Conservation (phyloP, 805 yeast species). For the Saturnispora halmiae region DNA sequence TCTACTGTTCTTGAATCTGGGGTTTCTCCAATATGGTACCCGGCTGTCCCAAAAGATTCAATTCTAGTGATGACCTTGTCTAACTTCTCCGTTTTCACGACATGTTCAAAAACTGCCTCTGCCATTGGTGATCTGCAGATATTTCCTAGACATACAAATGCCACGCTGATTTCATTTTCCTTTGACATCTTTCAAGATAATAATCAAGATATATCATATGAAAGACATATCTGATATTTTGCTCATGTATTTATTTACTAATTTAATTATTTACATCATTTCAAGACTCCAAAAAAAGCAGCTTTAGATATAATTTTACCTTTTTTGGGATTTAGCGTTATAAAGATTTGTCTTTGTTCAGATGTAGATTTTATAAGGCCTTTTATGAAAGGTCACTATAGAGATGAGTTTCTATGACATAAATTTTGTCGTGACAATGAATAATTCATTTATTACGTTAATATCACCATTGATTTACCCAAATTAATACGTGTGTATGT, state of each 20-base stretch:
- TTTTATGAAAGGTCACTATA: too few species aligned
- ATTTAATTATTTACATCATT: too few species aligned
- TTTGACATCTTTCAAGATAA: neutral
- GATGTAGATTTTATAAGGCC: too few species aligned
- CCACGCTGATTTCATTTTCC: slow-evolving; percentile 35
- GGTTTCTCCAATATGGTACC: slow-evolving; percentile 71
- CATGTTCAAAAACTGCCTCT: slow-evolving; percentile 75
- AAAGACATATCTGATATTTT: neutral
- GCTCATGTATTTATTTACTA: neutral
- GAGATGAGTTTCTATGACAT: too few species aligned
- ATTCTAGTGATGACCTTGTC: slow-evolving; percentile 40
- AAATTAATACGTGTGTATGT: too few species aligned
- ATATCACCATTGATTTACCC: too few species aligned
- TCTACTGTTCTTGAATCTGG: slow-evolving; percentile 71
- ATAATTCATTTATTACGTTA: too few species aligned
- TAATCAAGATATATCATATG: neutral
- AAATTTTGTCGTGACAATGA: too few species aligned
- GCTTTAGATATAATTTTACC: too few species aligned
- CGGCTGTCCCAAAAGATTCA: slow-evolving; percentile 86
- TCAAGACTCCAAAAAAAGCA: too few species aligned
- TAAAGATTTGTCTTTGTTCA: too few species aligned
- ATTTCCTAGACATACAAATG: slow-evolving; percentile 87
- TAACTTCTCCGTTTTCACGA: slow-evolving; percentile 44
- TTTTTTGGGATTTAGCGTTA: too few species aligned
- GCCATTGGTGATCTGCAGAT: slow-evolving; percentile 98